phyloP scores from a whole-genome alignment of 2,329 filamentous ascomycete species.

The Drechslerella stenobrocha region DNA sequence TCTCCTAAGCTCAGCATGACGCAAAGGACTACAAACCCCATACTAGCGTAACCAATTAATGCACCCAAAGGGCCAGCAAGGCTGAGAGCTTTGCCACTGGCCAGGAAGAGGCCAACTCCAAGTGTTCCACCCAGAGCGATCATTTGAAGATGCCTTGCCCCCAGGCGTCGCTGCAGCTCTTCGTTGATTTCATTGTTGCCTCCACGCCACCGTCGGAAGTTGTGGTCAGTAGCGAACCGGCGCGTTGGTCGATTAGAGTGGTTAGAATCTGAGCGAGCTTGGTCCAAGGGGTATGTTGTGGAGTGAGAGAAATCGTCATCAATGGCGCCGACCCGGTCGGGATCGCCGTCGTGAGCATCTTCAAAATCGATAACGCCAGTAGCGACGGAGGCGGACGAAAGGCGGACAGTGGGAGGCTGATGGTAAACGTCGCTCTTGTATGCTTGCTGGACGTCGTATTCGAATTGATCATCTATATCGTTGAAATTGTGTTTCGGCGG shows the following conservation, averaged over 20 bases:
- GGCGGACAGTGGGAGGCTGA: slow-evolving; percentile 33
- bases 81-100: slow-evolving; percentile 58
- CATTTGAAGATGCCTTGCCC: slow-evolving; percentile 57
- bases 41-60: slow-evolving; percentile 58
- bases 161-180: slow-evolving; percentile 38
- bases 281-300: slow-evolving; percentile 40
- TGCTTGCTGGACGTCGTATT: slow-evolving; percentile 42
- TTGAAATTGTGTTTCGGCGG: slow-evolving; percentile 47
- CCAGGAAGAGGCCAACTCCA: slow-evolving; percentile 59
- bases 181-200: slow-evolving; percentile 34
- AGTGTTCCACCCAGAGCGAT: slow-evolving; percentile 58
- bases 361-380: slow-evolving; percentile 47
- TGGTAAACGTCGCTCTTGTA: slow-evolving; percentile 46
- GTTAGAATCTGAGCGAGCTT: slow-evolving; percentile 42
- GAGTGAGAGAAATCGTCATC: slow-evolving; percentile 48
- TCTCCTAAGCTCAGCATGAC: slow-evolving; percentile 57
- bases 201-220: slow-evolving; percentile 39
- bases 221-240: slow-evolving; percentile 36
- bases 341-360: slow-evolving; percentile 47
- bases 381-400: slow-evolving; percentile 47
- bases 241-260: slow-evolving; percentile 36
- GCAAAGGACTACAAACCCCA: slow-evolving; percentile 60
- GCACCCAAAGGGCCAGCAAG: slow-evolving; percentile 57
- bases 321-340: slow-evolving; percentile 45
- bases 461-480: slow-evolving; percentile 39